Conservation (phyloP, 148 eudicot species). For the Spergularia bocconei region DNA sequence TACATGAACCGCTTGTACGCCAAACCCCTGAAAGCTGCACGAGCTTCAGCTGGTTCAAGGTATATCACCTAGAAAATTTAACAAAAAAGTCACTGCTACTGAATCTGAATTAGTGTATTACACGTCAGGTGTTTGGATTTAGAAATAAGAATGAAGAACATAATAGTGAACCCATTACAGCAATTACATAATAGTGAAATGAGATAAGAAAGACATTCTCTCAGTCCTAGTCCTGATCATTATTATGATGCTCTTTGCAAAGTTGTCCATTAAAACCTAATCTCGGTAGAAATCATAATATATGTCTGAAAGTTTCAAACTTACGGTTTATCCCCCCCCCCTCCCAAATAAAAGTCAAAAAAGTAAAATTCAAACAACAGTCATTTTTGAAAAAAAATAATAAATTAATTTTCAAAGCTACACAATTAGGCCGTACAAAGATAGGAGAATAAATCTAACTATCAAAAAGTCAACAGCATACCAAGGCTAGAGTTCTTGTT, state of each 20-base stretch:
- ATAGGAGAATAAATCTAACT: neutral
- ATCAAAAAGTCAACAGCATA: constrained; percentile 28
- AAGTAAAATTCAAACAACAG: no score
- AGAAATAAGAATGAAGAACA: neutral
- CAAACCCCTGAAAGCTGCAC: constrained; percentile 66
- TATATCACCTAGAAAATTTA: constrained; percentile 56
- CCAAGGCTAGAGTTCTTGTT: constrained; percentile 86
- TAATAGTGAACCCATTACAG: neutral
- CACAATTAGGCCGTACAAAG: neutral
- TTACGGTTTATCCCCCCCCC: no score
- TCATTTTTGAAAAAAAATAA: no score
- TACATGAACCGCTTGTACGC: constrained; percentile 92
- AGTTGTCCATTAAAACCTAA: neutral
- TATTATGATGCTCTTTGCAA: neutral
- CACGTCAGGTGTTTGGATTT: neutral
- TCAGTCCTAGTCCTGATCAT: neutral
- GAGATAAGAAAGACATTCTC: constrained; percentile 1
- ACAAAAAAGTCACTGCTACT: neutral
- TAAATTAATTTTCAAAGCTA: neutral
- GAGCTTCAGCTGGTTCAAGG: constrained; percentile 89
- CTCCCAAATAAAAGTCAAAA: no score
- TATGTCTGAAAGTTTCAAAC: neutral
- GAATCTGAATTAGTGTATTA: constrained; percentile 3
- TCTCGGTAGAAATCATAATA: neutral
- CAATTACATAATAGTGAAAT: neutral